Percentiles rank a stretch among this genome's conserved stretches.
Conservation (phyloP, 495 filamentous ascomycete genomes). For the Lasiosphaeriaceae sp. region DNA sequence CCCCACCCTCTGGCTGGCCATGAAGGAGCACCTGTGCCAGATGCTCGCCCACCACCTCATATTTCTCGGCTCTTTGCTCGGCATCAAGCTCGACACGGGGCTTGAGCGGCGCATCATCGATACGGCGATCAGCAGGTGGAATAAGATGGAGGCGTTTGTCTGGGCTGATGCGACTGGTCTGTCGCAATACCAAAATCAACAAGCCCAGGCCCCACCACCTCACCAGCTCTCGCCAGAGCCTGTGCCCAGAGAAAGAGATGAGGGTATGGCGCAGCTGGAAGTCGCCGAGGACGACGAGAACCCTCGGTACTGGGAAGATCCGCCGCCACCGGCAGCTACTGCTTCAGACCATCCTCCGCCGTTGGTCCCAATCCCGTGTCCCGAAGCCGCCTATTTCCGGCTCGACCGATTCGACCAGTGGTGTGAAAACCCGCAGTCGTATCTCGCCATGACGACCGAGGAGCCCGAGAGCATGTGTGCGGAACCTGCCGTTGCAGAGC, state of each 20-base stretch:
- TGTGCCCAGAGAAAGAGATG: too few relatives aligned
- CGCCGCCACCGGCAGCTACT: constrained; percentile 2
- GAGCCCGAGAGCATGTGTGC: constrained; percentile 9
- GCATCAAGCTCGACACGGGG: constrained; percentile 26
- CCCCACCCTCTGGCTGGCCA: constrained; percentile 32
- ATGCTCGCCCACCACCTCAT: constrained; percentile 35
- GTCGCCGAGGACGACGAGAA: neutral
- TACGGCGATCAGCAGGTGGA: constrained; percentile 25
- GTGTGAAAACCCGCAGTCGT: constrained; percentile 28
- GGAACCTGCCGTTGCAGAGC: neutral
- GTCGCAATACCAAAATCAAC: neutral
- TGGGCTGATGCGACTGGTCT: constrained; percentile 17
- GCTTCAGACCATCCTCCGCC: neutral
- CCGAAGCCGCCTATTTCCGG: constrained; percentile 10
- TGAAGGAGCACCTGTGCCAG: constrained; percentile 32
- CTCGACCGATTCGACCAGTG: constrained; percentile 4
- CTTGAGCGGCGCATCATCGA: constrained; percentile 31
- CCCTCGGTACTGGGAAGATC: constrained; percentile 9
- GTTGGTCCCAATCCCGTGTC: constrained; percentile 10
- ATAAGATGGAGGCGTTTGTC: constrained; percentile 23
- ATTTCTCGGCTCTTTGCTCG: constrained; percentile 28
- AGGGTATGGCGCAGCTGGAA: too few relatives aligned
- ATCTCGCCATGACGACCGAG: constrained; percentile 23
- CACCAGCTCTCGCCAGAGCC: too few relatives aligned
- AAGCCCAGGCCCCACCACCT: too few relatives aligned